Evolutionary conservation across 495 filamentous ascomycete species (phyloP), one percentile per base, ranked within the genome.

Genomic region (Ascobolus immersus): DNA sequence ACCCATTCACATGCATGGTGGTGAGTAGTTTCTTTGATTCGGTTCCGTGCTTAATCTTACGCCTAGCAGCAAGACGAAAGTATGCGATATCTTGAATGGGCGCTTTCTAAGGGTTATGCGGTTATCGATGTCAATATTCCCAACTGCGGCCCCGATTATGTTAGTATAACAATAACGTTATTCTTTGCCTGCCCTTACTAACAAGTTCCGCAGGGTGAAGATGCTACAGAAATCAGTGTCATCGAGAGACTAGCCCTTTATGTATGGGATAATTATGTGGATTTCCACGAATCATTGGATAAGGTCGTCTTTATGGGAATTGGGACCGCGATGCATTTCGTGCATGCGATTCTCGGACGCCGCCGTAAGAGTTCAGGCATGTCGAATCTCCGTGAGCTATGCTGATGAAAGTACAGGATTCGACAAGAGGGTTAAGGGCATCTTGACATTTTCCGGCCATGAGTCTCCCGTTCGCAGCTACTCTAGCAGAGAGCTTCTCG

Each of bases 211-310:
- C 53, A 67, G 34, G 55, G 60, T 1, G 53, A 58, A 11, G 55
- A 59, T 30, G 47, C 46, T 17, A 52, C 52, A 22, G 53, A 57
- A 6, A 49, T 55, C 2, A 53, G 48, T 26, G 65, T 70, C 26
- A 71, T 71, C 0, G 64, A 73, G 35, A 75, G 86, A 40, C 53
- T 94, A 5, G 72, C 79, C 12, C 67, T 64, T 34, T 94, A 90
- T 44, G 50, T 96, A 21, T 96, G 89, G 89, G 84, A 94, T 42
- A 96, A 96, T 45, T 92, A 91, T 43, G 74, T 96, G 21, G 77
- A 90, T 62, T 70, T 74, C 3, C 62, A 68, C 39, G 65, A 77
- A 5, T 48, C 59, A n/a, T n/a, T n/a, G 1, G 65, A 71, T 1
- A 64, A 80, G 15, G 61, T 94, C 15, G 71, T 84, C 49, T 60